Evolutionary conservation across 2,329 filamentous ascomycete species (phyloP), one percentile per base, ranked within the genome.

Genomic region (Tolypocladium album): DNA sequence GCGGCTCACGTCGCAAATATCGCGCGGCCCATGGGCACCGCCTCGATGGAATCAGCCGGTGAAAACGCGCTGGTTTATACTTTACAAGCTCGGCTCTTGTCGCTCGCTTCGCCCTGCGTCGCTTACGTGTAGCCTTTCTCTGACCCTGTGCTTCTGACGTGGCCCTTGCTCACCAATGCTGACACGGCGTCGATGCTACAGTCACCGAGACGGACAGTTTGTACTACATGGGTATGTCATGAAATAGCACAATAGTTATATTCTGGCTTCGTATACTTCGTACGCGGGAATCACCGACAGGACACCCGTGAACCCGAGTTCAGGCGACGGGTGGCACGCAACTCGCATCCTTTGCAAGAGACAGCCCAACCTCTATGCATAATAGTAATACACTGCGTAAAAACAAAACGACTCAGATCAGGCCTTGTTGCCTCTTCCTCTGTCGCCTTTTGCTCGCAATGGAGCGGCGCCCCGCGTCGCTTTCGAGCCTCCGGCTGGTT

Each of bases 401-500:
- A 34, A 52, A 11, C 5, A 15, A 34, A 5, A 13, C 36, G 12
- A 38, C 36, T 20, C 3, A 7, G n/a, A 36, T 53, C 61, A 59
- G 7, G 50, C 55, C 45, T 56, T 60, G 43, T 34, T 56, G 15
- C 57, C 31, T 22, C 57, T 64, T 34, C 58, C 61, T 50, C 50
- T 64, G 20, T 15, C 47, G 38, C 58, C 58, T 52, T 55, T 64
- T n/a, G 61, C 55, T 31, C 63, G 57, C 43, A 31, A 55, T 42
- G 62, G 40, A 34, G 61, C n/a, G 47, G 55, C 56, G 11, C 59
- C 60, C 40, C 57, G 56, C 22, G 47, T 52, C 52, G 40, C 58
- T 38, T 60, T 66, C 17, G 60, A 39, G 47, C 59, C 62, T 31
- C 64, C 65, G 40, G 59, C 61, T 50, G 56, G 59, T 43, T 60